Conservation (phyloP, 495 filamentous ascomycete species). For the Choiromyces venosus region DNA sequence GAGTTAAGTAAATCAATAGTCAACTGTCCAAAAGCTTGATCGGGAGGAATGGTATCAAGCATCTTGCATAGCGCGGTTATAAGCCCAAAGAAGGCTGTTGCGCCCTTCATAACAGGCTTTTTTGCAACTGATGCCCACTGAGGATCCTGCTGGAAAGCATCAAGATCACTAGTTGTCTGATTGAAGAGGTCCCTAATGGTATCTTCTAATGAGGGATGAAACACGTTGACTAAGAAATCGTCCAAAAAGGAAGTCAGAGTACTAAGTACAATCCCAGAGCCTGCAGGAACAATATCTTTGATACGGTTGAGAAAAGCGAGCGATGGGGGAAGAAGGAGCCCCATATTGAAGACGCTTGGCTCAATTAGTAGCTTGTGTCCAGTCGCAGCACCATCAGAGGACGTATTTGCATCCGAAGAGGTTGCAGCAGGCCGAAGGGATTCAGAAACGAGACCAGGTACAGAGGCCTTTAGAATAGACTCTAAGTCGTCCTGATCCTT, state of each 20-base stretch:
- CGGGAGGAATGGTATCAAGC: constrained; percentile 90
- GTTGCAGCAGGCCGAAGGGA: constrained; percentile 52
- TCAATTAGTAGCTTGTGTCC: constrained; percentile 85
- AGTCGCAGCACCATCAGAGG: constrained; percentile 56
- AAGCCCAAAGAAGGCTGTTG: constrained; percentile 76
- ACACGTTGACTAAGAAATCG: constrained; percentile 96
- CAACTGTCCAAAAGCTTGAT: constrained; percentile 87
- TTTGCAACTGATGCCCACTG: constrained; percentile 71
- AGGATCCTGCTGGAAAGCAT: constrained; percentile 82
- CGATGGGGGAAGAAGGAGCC: constrained; percentile 85
- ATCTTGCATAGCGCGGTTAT: constrained; percentile 88
- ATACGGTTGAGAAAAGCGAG: constrained; percentile 84
- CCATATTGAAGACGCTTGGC: constrained; percentile 97
- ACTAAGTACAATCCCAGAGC: constrained; percentile 73
- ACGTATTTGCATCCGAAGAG: constrained; percentile 45
- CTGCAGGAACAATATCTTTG: constrained; percentile 82
- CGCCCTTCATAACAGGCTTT: constrained; percentile 88
- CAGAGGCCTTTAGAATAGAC: constrained; percentile 78
- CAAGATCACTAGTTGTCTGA: constrained; percentile 70
- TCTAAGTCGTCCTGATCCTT: constrained; percentile 86
- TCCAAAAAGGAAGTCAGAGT: constrained; percentile 94
- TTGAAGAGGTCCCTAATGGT: constrained; percentile 84
- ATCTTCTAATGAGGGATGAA: constrained; percentile 93
- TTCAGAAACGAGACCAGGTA: constrained; percentile 85
- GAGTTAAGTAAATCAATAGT: constrained; percentile 83